Conservation (phyloP, 805 yeast species). For the Kodamaea sagamina region DNA sequence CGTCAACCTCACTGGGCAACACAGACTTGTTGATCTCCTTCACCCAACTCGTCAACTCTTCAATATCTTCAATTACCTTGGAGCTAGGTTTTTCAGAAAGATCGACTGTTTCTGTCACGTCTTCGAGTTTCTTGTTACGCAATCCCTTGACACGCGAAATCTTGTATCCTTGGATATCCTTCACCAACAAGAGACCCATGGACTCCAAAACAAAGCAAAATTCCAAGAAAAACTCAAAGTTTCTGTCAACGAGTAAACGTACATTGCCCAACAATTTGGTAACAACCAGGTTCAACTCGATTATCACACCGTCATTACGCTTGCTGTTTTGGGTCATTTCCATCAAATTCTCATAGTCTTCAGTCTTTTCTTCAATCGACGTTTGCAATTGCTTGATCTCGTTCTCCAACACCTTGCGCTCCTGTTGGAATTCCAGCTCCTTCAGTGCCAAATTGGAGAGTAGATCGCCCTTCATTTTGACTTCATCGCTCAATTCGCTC, state of each 20-base stretch:
- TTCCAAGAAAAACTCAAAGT: slow-evolving; percentile 39
- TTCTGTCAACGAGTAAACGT: slow-evolving; percentile 18
- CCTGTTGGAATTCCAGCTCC: slow-evolving; percentile 58
- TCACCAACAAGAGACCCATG: slow-evolving; percentile 70
- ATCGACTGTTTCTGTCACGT: slow-evolving; percentile 18
- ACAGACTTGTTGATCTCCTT: slow-evolving; percentile 2
- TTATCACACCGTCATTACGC: slow-evolving; percentile 29
- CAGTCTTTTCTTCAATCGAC: slow-evolving; percentile 50
- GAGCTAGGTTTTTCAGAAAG: slow-evolving; percentile 33
- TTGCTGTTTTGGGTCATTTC: slow-evolving; percentile 36
- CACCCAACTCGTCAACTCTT: slow-evolving; percentile 17
- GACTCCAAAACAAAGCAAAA: slow-evolving; percentile 64
- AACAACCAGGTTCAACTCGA: slow-evolving; percentile 24
- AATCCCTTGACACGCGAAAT: slow-evolving; percentile 82
- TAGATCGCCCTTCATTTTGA: slow-evolving; percentile 57
- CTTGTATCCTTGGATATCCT: slow-evolving; percentile 40
- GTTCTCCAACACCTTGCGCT: slow-evolving; percentile 49
- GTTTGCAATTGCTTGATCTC: slow-evolving; percentile 48
- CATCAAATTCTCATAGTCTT: slow-evolving; percentile 44
- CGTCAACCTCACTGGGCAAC: slow-evolving; percentile 12
- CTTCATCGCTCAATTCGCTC: slow-evolving; percentile 25
- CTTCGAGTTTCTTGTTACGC: slow-evolving; percentile 46
- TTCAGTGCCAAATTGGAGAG: slow-evolving; percentile 67
- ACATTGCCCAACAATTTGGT: not conserved
- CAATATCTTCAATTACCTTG: slow-evolving; percentile 43